phyloP scores from a whole-genome alignment of 2,329 filamentous ascomycete species.

The Sporothrix pseudoabietina region DNA sequence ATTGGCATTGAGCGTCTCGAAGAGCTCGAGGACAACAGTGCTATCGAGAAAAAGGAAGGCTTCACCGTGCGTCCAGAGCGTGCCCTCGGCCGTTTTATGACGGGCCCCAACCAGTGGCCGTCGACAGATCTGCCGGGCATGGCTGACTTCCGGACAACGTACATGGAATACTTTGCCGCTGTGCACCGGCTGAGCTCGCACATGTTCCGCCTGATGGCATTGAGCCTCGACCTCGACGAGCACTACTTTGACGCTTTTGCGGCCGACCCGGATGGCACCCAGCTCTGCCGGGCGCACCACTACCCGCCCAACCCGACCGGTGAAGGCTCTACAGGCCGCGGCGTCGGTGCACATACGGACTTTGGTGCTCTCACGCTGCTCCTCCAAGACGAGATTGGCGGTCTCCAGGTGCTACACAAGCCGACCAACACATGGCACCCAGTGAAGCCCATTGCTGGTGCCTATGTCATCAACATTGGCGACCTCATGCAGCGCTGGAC shows the following conservation, averaged over 20 bases:
- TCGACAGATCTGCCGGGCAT: slow-evolving; percentile 18
- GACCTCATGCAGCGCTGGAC: slow-evolving; percentile 55
- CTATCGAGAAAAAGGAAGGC: slow-evolving; percentile 41
- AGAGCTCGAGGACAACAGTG: slow-evolving; percentile 27
- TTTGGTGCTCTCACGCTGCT: slow-evolving; percentile 58
- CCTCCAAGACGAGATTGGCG: slow-evolving; percentile 53
- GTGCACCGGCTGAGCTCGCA: slow-evolving; percentile 21
- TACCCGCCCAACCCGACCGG: slow-evolving; percentile 42
- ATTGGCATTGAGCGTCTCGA: slow-evolving; percentile 38
- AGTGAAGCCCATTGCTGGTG: slow-evolving; percentile 48
- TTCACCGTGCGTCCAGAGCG: slow-evolving; percentile 41
- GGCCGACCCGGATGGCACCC: slow-evolving; percentile 21
- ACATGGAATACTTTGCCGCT: slow-evolving; percentile 30
- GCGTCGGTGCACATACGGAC: slow-evolving; percentile 55
- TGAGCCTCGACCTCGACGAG: slow-evolving; percentile 47
- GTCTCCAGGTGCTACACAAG: slow-evolving; percentile 53
- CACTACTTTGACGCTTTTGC: slow-evolving; percentile 44
- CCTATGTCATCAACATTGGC: slow-evolving; percentile 55
- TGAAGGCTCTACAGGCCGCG: slow-evolving; percentile 35
- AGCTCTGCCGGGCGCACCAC: slow-evolving; percentile 35
- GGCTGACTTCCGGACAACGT: slow-evolving; percentile 14
- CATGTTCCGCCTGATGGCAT: slow-evolving; percentile 40
- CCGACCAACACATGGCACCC: slow-evolving; percentile 49
- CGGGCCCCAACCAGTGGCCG: slow-evolving; percentile 42
- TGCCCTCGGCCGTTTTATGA: slow-evolving; percentile 33